Base-by-base conservation (phyloP, 345 rosid genomes). In the Citrus australasica region DNA sequence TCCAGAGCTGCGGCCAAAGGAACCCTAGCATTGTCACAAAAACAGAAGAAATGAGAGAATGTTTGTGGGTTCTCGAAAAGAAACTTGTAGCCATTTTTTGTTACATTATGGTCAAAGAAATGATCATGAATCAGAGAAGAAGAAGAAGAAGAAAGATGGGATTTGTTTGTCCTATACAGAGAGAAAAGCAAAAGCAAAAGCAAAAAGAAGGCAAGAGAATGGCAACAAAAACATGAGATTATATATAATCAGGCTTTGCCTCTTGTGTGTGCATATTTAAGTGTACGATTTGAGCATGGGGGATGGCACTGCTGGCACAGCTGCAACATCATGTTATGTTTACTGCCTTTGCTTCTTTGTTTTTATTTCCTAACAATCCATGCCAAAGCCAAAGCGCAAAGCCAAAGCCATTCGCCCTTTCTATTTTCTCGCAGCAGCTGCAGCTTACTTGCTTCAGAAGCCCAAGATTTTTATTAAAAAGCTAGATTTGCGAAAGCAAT, bases 401-500 rank as follows among this genome's bases (percentile, higher is more conserved):
- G 46, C 46, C 48, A 42, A 33, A 55, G 51, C 33, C 40, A 56
- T 35, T 16, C 35, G 2, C 55, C 24, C 46, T 37, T 25, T 60
- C 33, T 37, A 10, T 11, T 67, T 76, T 13, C 37, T 28, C 38
- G 68, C 68, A 33, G 42, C 22, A n/a, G 69, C 40, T 62, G 42
- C 67, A 53, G 76, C 69, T 76, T 63, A 53, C 67, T 66, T 65
- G 74, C 25, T 64, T n/a, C 69, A 63, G 83, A 73, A 73, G 76
- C 59, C 72, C 75, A 77, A 75, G 77, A 77, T 46, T 77, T 42
- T 46, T 46, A 66, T 53, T 53, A 16, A 53, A 16, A 32, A 80
- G 81, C 86, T 80, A 83, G 83, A 83, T 83, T 83, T 74, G 81
- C 83, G 79, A 77, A 80, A 83, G 83, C 86, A 80, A 77, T 64